Evolutionary conservation across 2,329 filamentous ascomycete species (phyloP).

Genomic region (Alternaria longipes): DNA sequence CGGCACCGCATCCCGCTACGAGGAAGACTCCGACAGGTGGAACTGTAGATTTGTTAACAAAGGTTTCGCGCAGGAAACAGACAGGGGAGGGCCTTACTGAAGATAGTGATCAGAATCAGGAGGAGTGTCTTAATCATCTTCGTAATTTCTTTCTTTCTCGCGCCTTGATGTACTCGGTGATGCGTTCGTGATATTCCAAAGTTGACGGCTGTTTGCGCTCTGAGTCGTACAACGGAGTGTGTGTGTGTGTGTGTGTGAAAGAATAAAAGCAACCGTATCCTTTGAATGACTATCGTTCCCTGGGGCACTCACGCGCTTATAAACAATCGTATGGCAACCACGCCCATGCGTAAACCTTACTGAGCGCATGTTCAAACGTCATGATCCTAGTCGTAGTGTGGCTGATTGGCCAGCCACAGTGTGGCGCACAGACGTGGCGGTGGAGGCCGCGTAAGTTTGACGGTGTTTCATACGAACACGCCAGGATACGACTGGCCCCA

Average conservation of each 20-base stretch:
- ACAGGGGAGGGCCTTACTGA: conserved; percentile 43
- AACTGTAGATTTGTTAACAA: conserved; percentile 40
- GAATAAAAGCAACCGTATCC: background rate
- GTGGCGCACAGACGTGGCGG: background rate
- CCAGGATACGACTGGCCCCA: background rate
- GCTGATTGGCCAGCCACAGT: conserved; percentile 11
- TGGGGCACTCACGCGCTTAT: background rate
- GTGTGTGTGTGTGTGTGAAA: background rate
- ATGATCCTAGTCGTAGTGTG: background rate
- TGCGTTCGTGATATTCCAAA: background rate
- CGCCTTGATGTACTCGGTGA: background rate
- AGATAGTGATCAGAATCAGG: conserved; percentile 57
- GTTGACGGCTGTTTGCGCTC: background rate
- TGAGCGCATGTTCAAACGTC: conserved; percentile 1
- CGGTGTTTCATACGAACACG: background rate
- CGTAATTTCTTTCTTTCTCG: background rate
- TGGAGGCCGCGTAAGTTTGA: conserved; percentile 1
- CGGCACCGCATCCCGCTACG: conserved; percentile 60
- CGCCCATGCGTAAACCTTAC: conserved; percentile 5
- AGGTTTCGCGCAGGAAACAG: background rate
- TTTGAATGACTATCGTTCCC: background rate
- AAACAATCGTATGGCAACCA: background rate
- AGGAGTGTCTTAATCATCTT: conserved; percentile 47
- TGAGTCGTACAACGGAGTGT: background rate
- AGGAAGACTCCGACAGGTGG: conserved; percentile 60